A percentile compares a stretch with the other conserved stretches of the same genome.
phyloP scores from a whole-genome alignment of 805 yeast species.

The Saccharomycopsis lassenensis region DNA sequence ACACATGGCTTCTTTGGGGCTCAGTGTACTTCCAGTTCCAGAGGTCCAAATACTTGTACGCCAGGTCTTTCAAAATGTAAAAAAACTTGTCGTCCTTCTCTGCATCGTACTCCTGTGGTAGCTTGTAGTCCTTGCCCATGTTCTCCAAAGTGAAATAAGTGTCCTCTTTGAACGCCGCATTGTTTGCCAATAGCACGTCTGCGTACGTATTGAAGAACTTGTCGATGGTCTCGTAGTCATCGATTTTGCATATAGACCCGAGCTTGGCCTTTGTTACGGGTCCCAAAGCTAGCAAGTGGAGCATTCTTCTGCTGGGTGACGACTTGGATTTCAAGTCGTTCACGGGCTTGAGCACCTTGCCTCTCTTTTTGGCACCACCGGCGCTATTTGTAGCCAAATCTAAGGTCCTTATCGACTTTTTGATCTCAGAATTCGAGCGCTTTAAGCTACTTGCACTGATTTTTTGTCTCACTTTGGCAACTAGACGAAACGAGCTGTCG shows the following conservation, averaged over 20 bases:
- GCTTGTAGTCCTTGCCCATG: background rate
- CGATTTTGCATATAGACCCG: slow-evolving; percentile 9
- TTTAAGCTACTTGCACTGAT: slow-evolving; percentile 10
- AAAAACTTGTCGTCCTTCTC: slow-evolving; percentile 5
- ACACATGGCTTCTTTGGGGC: slow-evolving; percentile 3
- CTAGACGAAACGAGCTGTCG: slow-evolving; percentile 1
- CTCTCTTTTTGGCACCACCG: slow-evolving; percentile 2
- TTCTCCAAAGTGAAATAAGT: background rate
- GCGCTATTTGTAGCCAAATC: background rate
- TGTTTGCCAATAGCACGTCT: background rate
- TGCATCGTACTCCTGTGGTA: background rate
- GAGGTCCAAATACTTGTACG: slow-evolving; percentile 12
- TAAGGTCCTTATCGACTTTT: slow-evolving; percentile 1
- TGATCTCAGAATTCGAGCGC: slow-evolving; percentile 13
- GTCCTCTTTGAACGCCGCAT: slow-evolving; percentile 4
- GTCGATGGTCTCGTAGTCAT: slow-evolving; percentile 1
- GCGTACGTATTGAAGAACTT: slow-evolving; percentile 7
- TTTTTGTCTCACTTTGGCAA: slow-evolving; percentile 10
- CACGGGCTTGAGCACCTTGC: slow-evolving; percentile 11
- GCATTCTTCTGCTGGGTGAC: slow-evolving; percentile 14
- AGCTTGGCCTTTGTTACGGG: slow-evolving; percentile 10
- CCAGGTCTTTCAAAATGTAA: slow-evolving; percentile 15
- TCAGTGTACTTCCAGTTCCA: slow-evolving; percentile 17
- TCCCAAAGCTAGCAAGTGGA: slow-evolving; percentile 18
- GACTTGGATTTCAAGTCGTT: slow-evolving; percentile 2